These are phyloP conservation scores for Plasmodium relictum DNA, from an alignment of 169 alveolate species.

Conservation along the genomic window DNA sequence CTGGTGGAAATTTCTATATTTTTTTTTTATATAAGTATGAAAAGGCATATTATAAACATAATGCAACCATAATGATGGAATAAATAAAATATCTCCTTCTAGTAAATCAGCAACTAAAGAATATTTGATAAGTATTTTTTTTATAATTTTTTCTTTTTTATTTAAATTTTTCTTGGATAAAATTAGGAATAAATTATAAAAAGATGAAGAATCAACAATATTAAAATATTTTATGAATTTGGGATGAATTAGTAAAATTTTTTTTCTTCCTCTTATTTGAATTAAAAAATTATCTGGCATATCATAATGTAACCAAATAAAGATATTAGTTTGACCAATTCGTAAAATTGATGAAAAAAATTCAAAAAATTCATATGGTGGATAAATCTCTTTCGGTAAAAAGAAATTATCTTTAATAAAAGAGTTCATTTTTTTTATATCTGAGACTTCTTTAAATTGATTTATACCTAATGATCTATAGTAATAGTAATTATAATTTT, in stretches of 20 bases:
- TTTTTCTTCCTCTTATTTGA: constrained; percentile 78
- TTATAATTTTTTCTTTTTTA: too few relatives aligned
- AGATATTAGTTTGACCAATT: constrained; percentile 75
- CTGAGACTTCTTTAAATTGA: constrained; percentile 73
- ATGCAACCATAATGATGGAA: constrained; percentile 76
- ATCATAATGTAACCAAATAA: constrained; percentile 76
- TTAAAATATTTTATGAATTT: constrained; percentile 66
- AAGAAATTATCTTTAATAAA: constrained; percentile 68
- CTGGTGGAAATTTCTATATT: constrained; percentile 19
- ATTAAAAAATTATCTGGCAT: constrained; percentile 75
- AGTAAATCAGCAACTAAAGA: constrained; percentile 64
- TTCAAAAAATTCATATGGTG: constrained; percentile 45
- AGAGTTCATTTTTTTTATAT: constrained; percentile 70
- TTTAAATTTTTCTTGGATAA: constrained; percentile 26
- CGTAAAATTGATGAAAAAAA: constrained; percentile 72
- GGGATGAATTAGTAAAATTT: constrained; percentile 66
- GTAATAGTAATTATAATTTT: constrained; percentile 25
- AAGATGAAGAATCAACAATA: constrained; percentile 54
- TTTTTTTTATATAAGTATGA: constrained; percentile 44
- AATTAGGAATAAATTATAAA: constrained; percentile 60
- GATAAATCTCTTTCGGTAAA: constrained; percentile 57
- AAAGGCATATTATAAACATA: constrained; percentile 72
- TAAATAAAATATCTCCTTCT: constrained; percentile 71
- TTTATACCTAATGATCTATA: constrained; percentile 66
- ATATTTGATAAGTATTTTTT: constrained; percentile 32